phyloP scores from a whole-genome alignment of 768 basidiomycete genomes.

The Exidia glandulosa region DNA sequence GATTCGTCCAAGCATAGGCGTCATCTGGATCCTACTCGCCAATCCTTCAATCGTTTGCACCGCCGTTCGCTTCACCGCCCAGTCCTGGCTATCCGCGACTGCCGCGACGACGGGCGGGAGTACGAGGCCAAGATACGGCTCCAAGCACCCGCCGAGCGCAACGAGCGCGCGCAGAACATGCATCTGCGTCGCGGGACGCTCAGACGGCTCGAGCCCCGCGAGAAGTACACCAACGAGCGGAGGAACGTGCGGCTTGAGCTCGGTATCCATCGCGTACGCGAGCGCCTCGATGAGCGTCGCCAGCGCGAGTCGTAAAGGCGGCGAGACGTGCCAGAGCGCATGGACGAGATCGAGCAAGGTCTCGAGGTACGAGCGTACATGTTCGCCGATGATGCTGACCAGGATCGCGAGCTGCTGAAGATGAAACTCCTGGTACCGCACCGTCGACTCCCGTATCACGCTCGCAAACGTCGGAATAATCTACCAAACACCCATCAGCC shows the following conservation, averaged over 20 bases:
- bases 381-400: constrained; percentile 35
- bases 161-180: constrained; percentile 33
- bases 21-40: constrained; percentile 34
- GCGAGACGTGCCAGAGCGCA: constrained; percentile 31
- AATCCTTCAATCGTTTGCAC: constrained; percentile 31
- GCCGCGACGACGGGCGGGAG: constrained; percentile 33
- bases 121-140: constrained; percentile 38
- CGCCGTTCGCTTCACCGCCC: constrained; percentile 22
- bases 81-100: constrained; percentile 15
- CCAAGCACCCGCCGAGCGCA: constrained; percentile 35
- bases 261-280: constrained; percentile 23
- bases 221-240: constrained; percentile 22
- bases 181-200: constrained; percentile 15
- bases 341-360: constrained; percentile 33
- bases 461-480: constrained; percentile 36
- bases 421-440: constrained; percentile 30
- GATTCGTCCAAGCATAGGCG: constrained; percentile 35
- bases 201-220: constrained; percentile 27
- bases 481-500: constrained; percentile 9
- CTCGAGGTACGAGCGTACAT: constrained; percentile 34
- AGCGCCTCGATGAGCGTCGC: constrained; percentile 35
- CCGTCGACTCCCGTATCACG: constrained; percentile 29
- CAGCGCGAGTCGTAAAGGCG: constrained; percentile 29
- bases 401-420: constrained; percentile 36
- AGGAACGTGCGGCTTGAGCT: constrained; percentile 24